Evolutionary conservation across 2,329 filamentous ascomycete genomes (phyloP).

Genomic region (Monosporascus cannonballus): DNA sequence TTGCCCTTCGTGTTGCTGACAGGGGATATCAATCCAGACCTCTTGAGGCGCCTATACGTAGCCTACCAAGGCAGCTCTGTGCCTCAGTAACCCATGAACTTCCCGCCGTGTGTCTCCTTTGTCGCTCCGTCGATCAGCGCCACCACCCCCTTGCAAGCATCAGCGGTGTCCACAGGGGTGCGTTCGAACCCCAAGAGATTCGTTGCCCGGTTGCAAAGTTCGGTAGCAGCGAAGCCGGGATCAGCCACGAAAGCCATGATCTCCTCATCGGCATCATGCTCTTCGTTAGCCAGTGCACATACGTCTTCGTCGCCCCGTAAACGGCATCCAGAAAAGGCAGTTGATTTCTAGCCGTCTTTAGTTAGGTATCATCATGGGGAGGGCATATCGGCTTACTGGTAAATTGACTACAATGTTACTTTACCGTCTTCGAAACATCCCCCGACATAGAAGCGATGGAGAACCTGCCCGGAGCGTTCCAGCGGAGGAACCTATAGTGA

Average conservation of each 20-base stretch:
- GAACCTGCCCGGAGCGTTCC: slow-evolving; percentile 7
- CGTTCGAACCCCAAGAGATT: slow-evolving; percentile 21
- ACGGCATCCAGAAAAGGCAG: slow-evolving; percentile 21
- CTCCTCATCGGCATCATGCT: slow-evolving; percentile 19
- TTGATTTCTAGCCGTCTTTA: background rate
- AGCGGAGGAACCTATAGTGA: slow-evolving; percentile 26
- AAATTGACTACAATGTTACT: background rate
- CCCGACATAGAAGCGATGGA: background rate
- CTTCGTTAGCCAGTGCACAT: slow-evolving; percentile 21
- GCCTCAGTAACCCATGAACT: background rate
- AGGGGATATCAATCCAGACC: background rate
- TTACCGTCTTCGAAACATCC: no score
- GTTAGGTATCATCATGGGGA: background rate
- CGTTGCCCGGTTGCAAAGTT: slow-evolving; percentile 12
- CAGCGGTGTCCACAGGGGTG: slow-evolving; percentile 28
- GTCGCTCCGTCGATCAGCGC: slow-evolving; percentile 2
- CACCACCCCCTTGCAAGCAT: slow-evolving; percentile 25
- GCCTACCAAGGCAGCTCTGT: background rate
- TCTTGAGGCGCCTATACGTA: background rate
- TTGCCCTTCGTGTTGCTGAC: background rate
- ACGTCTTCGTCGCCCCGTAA: slow-evolving; percentile 37
- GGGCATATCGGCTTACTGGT: background rate
- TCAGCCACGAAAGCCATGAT: slow-evolving; percentile 22
- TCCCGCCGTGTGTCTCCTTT: background rate
- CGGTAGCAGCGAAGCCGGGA: slow-evolving; percentile 16